Evolutionary conservation across 371 early-diverging fungal species (phyloP).

Genomic region (Syncephalastrum monosporum): DNA sequence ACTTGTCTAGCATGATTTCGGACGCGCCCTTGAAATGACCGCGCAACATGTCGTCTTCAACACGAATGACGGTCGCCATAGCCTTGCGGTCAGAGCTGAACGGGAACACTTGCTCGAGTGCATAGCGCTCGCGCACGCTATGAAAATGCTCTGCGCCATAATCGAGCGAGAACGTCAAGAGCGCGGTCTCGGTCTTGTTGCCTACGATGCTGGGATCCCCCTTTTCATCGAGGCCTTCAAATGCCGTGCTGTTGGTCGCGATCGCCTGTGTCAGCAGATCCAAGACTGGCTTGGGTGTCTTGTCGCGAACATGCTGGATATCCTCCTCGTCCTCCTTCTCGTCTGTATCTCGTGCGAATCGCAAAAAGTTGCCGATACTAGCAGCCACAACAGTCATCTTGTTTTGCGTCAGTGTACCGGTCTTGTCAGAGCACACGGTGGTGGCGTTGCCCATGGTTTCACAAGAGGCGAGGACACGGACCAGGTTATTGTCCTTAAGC

Average conservation of each 20-base stretch:
- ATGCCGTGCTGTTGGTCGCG: constrained; percentile 70
- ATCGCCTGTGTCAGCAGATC: constrained; percentile 61
- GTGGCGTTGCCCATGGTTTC: constrained; percentile 96
- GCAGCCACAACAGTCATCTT: constrained; percentile 85
- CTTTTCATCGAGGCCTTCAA: constrained; percentile 59
- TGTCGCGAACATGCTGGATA: constrained; percentile 24
- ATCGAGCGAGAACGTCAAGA: constrained; percentile 64
- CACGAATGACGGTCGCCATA: constrained; percentile 79
- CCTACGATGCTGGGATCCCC: constrained; percentile 60
- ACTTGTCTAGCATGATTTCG: constrained; percentile 70
- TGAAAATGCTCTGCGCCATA: constrained; percentile 51
- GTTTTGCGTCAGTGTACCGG: constrained; percentile 90
- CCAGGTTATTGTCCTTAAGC: constrained; percentile 90
- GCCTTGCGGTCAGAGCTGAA: constrained; percentile 86
- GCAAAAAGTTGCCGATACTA: constrained; percentile 46
- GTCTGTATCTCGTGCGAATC: constrained; percentile 34
- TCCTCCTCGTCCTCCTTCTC: constrained; percentile 64
- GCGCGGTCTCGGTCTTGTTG: constrained; percentile 87
- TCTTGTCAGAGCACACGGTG: constrained; percentile 90
- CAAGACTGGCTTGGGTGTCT: constrained; percentile 38
- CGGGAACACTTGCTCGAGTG: constrained; percentile 65
- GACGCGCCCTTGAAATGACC: constrained; percentile 86
- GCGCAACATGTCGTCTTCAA: constrained; percentile 51
- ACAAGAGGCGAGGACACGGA: constrained; percentile 87
- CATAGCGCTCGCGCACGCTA: constrained; percentile 41